A percentile compares a stretch with the other conserved stretches of the same genome.
Evolutionary conservation across 768 basidiomycete species (phyloP).

Genomic region (Tephrocybe sp.): DNA sequence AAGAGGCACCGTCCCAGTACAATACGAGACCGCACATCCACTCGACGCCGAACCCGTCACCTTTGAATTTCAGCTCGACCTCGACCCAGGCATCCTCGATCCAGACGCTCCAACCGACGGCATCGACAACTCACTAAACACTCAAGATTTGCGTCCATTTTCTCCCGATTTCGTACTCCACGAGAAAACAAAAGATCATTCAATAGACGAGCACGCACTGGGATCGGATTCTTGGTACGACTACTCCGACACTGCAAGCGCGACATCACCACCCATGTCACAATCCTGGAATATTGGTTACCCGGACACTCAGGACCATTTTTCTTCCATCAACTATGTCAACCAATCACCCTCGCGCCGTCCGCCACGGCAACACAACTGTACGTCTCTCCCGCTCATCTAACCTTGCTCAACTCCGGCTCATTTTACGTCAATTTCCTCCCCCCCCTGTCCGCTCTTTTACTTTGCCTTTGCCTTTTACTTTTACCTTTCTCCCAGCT

Average conservation of each 20-base stretch:
- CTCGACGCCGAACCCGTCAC: constrained; percentile 58
- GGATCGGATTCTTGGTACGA: constrained; percentile 18
- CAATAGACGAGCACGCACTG: neutral
- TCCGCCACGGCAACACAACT: constrained; percentile 11
- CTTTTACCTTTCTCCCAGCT: constrained; percentile 3
- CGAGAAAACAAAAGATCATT: neutral
- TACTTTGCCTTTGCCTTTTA: constrained; percentile 4
- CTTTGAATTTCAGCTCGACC: constrained; percentile 64
- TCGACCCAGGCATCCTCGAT: constrained; percentile 22
- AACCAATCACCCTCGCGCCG: constrained; percentile 5
- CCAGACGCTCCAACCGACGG: constrained; percentile 10
- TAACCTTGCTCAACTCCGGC: neutral
- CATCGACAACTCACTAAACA: neutral
- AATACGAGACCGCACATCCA: constrained; percentile 52
- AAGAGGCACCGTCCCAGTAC: constrained; percentile 32
- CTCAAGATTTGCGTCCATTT: constrained; percentile 29
- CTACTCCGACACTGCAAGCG: neutral
- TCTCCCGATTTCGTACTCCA: constrained; percentile 38
- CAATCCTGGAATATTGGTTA: constrained; percentile 19
- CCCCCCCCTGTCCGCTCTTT: neutral
- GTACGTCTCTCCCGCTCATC: constrained; percentile 8
- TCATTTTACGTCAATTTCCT: neutral
- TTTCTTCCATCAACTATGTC: neutral
- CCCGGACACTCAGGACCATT: constrained; percentile 11
- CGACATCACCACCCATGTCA: neutral